Evolutionary conservation across 805 yeast genomes (phyloP).

Genomic region (Diddensiella transvaalensis): DNA sequence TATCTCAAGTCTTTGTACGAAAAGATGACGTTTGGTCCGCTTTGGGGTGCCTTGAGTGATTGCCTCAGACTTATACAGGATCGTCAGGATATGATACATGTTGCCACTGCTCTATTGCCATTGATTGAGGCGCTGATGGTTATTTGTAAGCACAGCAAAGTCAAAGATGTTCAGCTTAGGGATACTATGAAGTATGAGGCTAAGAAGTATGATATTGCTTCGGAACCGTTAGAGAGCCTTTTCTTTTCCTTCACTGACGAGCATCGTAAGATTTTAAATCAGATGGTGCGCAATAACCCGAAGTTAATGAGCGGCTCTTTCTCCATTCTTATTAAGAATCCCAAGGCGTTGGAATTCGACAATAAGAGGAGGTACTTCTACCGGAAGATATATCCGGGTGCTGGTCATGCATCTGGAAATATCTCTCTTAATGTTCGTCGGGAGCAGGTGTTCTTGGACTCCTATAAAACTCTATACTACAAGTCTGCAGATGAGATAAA

Average conservation of each 20-base stretch:
- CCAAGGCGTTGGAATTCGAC: slow-evolving; percentile 88
- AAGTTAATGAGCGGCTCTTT: slow-evolving; percentile 95
- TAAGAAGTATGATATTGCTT: slow-evolving; percentile 57
- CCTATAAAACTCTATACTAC: slow-evolving; percentile 78
- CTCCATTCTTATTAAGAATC: slow-evolving; percentile 80
- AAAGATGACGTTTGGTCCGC: slow-evolving; percentile 62
- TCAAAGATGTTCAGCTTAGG: slow-evolving; percentile 51
- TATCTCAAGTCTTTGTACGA: slow-evolving; percentile 47
- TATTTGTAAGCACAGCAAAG: slow-evolving; percentile 83
- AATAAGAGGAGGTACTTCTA: slow-evolving; percentile 85
- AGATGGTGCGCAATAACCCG: slow-evolving; percentile 87
- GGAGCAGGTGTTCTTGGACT: slow-evolving; percentile 87
- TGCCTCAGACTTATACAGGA: slow-evolving; percentile 63
- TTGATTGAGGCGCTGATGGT: slow-evolving; percentile 91
- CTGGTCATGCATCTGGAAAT: slow-evolving; percentile 25
- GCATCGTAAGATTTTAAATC: slow-evolving; percentile 82
- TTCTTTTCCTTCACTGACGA: slow-evolving; percentile 86
- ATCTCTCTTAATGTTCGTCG: slow-evolving; percentile 70
- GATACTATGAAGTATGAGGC: slow-evolving; percentile 59
- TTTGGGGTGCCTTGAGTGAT: slow-evolving; percentile 84
- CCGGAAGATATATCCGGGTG: slow-evolving; percentile 56
- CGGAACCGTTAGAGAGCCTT: slow-evolving; percentile 70
- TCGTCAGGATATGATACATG: slow-evolving; percentile 50
- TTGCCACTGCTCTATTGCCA: slow-evolving; percentile 80
- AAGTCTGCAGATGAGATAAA: slow-evolving; percentile 71